Conservation (phyloP, 176 grass and related monocot genomes). For the Carex kokanica region DNA sequence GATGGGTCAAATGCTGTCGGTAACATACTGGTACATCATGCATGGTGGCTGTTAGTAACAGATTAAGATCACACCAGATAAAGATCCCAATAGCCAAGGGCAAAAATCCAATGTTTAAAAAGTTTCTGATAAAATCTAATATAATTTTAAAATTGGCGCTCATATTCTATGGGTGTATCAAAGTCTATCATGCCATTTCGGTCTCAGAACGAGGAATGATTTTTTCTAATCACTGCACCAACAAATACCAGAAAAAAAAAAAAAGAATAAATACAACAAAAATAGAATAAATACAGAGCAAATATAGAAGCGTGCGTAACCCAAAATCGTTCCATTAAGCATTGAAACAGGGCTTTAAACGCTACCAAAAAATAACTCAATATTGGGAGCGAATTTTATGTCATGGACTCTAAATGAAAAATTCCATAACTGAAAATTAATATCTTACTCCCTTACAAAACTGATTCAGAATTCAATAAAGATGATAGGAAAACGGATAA, state of each 20-base stretch:
- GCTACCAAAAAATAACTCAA: slow-evolving; percentile 12
- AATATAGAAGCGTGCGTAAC: slow-evolving; percentile 40
- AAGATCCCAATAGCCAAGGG: not conserved
- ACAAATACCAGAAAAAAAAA: not conserved
- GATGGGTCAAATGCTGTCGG: not conserved
- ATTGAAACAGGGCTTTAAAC: slow-evolving; percentile 32
- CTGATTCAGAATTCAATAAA: not conserved
- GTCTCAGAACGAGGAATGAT: slow-evolving; percentile 38
- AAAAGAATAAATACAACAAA: not conserved
- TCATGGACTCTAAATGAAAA: not conserved
- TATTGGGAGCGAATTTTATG: slow-evolving; percentile 15
- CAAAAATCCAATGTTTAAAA: not conserved
- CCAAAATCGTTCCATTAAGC: slow-evolving; percentile 9
- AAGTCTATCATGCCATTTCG: slow-evolving; percentile 31
- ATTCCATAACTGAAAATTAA: not conserved
- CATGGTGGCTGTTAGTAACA: not conserved
- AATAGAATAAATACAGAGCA: not conserved
- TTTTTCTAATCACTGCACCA: slow-evolving; percentile 45
- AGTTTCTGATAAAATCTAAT: not conserved
- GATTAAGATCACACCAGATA: not conserved
- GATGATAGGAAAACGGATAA: not conserved
- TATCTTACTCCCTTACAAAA: not conserved
- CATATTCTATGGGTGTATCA: slow-evolving; percentile 42
- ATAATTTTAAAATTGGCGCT: slow-evolving; percentile 16
- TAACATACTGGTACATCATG: not conserved